Conservation (phyloP, 352 stramenopile species). For the Phytopythium sindhum region DNA sequence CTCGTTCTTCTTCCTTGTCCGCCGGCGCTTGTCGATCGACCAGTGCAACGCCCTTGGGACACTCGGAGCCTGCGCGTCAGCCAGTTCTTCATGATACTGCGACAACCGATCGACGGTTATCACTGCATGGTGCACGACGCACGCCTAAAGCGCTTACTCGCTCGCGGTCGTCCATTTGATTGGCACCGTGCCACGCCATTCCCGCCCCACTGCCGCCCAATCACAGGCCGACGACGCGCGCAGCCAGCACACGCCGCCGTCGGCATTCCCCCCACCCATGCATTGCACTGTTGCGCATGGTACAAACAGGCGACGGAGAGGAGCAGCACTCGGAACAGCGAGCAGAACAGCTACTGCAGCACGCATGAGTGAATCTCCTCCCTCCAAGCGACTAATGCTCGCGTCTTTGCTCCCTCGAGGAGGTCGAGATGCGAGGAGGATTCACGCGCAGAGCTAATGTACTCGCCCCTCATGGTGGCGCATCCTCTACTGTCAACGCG, state of each 20-base stretch:
- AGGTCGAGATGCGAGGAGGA: not conserved
- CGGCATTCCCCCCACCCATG: too few relatives aligned
- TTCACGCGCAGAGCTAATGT: not conserved
- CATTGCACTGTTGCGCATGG: too few relatives aligned
- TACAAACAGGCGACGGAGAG: not conserved
- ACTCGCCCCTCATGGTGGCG: too few relatives aligned
- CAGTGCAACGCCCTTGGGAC: not conserved
- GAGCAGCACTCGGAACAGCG: not conserved
- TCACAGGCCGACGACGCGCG: not conserved
- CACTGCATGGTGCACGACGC: too few relatives aligned
- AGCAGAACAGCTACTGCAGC: not conserved
- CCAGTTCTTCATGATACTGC: not conserved
- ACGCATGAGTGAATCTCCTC: constrained; percentile 2
- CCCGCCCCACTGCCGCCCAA: not conserved
- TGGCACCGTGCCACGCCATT: not conserved
- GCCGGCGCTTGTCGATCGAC: not conserved
- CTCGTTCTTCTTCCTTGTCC: not conserved
- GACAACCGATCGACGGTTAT: too few relatives aligned
- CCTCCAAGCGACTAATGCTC: too few relatives aligned
- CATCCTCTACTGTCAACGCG: too few relatives aligned
- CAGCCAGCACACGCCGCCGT: not conserved
- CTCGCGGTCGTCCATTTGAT: not conserved
- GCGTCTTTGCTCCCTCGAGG: not conserved
- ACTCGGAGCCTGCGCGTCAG: not conserved
- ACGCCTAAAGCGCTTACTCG: not conserved